Percentiles rank a stretch among this genome's conserved stretches.
These are phyloP conservation scores for Taphrina communis DNA, from an alignment of 1,139 yeast species.

Conservation along the genomic window DNA sequence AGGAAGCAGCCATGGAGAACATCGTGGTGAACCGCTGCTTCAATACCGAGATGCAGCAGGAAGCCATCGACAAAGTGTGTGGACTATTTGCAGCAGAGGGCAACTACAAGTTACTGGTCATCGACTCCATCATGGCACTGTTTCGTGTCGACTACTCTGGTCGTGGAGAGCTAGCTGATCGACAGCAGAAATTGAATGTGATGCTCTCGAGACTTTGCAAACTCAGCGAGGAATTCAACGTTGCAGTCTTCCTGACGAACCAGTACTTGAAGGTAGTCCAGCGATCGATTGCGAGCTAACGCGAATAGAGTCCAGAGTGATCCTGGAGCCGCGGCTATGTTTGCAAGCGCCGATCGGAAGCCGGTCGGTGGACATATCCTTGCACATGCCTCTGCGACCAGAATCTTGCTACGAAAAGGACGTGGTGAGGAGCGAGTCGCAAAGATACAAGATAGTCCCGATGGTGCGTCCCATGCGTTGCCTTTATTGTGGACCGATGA, in stretches of 20 bases:
- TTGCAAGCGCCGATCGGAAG: constrained; percentile 68
- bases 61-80: constrained; percentile 40
- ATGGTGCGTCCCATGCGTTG: constrained; percentile 46
- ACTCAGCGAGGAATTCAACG: constrained; percentile 64
- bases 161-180: constrained; percentile 65
- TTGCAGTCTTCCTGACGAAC: constrained; percentile 65
- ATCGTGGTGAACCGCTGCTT: constrained; percentile 54
- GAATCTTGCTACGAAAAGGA: constrained; percentile 64
- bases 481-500: not conserved
- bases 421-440: constrained; percentile 71
- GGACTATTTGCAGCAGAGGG: constrained; percentile 42
- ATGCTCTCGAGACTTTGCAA: constrained; percentile 61
- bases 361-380: constrained; percentile 71
- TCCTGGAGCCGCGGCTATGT: constrained; percentile 69
- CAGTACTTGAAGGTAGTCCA: no score
- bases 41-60: constrained; percentile 36
- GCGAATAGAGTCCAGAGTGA: constrained; percentile 61
- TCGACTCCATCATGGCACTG: constrained; percentile 68
- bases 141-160: constrained; percentile 64
- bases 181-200: constrained; percentile 66
- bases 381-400: constrained; percentile 59
- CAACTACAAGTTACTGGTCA: constrained; percentile 48
- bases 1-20: constrained; percentile 56
- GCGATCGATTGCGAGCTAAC: no score
- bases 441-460: constrained; percentile 67